Percentiles rank a stretch among this genome's conserved stretches.
These are phyloP conservation scores for Adansonia gregorii DNA, from an alignment of 441 rosid species.

Conservation along the genomic window DNA sequence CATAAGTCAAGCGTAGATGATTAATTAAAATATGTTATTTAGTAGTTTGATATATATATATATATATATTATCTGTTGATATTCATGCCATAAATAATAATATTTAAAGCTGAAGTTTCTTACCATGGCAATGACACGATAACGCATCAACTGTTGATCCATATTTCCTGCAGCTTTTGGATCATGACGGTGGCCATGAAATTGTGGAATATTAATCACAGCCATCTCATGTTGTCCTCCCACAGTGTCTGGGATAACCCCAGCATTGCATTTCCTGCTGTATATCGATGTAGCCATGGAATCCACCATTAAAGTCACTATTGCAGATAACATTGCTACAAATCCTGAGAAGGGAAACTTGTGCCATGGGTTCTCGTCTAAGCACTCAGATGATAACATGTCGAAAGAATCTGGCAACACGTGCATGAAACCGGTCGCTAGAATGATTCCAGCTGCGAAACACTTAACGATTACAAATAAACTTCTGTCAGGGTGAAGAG, in stretches of 20 bases:
- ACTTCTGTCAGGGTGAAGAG: conserved; percentile 36
- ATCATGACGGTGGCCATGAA: conserved; percentile 44
- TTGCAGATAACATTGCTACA: conserved; percentile 53
- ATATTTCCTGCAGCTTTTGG: conserved; percentile 15
- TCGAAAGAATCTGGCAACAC: conserved; percentile 53
- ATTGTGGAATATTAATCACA: conserved; percentile 41
- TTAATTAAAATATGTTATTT: neutral
- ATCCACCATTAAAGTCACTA: conserved; percentile 52
- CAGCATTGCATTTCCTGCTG: conserved; percentile 17
- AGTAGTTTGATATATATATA: neutral
- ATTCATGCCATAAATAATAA: neutral
- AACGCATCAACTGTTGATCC: conserved; percentile 45
- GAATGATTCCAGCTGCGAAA: conserved; percentile 53
- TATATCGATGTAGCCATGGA: conserved; percentile 38
- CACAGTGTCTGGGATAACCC: conserved; percentile 36
- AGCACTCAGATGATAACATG: conserved; percentile 38
- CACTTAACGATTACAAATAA: conserved; percentile 41
- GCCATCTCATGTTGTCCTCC: conserved; percentile 22
- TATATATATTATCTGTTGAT: neutral
- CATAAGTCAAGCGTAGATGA: neutral
- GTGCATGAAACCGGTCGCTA: conserved; percentile 62
- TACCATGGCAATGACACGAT: conserved; percentile 46
- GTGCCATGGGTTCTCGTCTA: conserved; percentile 46
- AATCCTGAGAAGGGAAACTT: conserved; percentile 56
- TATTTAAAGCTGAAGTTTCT: conserved; percentile 1